These are phyloP conservation scores for Melocanna baccifera DNA, from an alignment of 176 grass and related monocot species.

Conservation along the genomic window DNA sequence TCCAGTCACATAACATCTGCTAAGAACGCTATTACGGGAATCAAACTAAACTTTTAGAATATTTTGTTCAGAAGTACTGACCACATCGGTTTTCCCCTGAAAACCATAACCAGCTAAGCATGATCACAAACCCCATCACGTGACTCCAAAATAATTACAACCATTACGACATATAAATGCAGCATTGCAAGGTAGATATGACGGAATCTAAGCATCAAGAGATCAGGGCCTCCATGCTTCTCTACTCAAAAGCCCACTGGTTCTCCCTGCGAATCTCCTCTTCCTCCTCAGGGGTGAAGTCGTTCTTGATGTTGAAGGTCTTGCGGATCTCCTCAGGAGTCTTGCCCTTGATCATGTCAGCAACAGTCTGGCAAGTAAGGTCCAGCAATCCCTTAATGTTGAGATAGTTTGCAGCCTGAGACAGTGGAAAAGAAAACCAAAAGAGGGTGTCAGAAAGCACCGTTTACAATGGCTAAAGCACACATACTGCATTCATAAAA, in stretches of 20 bases:
- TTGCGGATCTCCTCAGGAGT: conserved; percentile 40
- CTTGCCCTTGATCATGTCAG: conserved; percentile 42
- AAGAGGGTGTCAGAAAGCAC: neutral
- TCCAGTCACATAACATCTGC: neutral
- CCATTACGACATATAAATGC: neutral
- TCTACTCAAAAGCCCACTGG: conserved; percentile 41
- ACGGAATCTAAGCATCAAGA: neutral
- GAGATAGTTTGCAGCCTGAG: conserved; percentile 43
- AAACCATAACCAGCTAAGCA: neutral
- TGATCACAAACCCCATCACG: neutral
- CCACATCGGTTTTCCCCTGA: neutral
- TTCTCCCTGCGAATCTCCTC: conserved; percentile 42
- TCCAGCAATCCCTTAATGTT: conserved; percentile 41
- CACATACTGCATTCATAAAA: neutral
- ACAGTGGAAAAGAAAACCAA: neutral
- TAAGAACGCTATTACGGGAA: neutral
- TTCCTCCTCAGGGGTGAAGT: conserved; percentile 35
- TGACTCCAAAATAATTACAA: neutral
- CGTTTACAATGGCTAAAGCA: neutral
- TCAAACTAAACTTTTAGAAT: neutral
- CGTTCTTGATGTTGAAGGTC: conserved; percentile 35
- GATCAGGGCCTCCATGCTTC: neutral
- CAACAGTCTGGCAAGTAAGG: conserved; percentile 33
- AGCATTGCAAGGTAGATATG: neutral
- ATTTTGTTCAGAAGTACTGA: neutral